Evolutionary conservation across 129 eudicot species (phyloP).

Genomic region (Chrysanthemum lavandulifolium): DNA sequence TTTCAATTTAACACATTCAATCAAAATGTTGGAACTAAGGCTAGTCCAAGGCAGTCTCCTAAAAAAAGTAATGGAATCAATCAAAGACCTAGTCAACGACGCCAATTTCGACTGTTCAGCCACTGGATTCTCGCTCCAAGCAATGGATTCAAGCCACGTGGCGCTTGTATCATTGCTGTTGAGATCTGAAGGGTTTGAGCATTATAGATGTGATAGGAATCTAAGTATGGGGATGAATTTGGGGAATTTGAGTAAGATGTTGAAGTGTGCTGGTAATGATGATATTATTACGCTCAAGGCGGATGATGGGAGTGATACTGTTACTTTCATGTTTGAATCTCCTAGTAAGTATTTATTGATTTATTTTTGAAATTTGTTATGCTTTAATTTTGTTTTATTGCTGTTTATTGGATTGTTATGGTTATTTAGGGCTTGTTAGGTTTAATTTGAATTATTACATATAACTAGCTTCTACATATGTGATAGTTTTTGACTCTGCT

Average conservation of each 20-base stretch:
- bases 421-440: neutral
- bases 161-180: conserved; percentile 86
- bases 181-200: conserved; percentile 89
- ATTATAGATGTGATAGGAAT: conserved; percentile 77
- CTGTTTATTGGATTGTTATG: neutral
- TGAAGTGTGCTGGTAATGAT: conserved; percentile 86
- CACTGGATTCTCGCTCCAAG: conserved; percentile 85
- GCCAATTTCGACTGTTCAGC: conserved; percentile 85
- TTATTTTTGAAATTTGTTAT: neutral
- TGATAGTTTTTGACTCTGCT: too few relatives aligned
- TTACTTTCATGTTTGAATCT: conserved; percentile 85
- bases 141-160: conserved; percentile 95
- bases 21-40: conserved; percentile 65
- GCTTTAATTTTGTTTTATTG: neutral
- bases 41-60: conserved; percentile 76
- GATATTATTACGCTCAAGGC: conserved; percentile 85
- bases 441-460: neutral
- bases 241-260: conserved; percentile 76
- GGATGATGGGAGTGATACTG: conserved; percentile 93
- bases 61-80: conserved; percentile 77
- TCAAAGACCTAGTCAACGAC: conserved; percentile 75
- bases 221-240: conserved; percentile 89
- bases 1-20: neutral
- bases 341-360: conserved; percentile 53
- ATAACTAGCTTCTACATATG: too few relatives aligned